Evolutionary conservation across 1,284 basidiomycete genomes (phyloP).

Genomic region (Kwoniella shivajii): DNA sequence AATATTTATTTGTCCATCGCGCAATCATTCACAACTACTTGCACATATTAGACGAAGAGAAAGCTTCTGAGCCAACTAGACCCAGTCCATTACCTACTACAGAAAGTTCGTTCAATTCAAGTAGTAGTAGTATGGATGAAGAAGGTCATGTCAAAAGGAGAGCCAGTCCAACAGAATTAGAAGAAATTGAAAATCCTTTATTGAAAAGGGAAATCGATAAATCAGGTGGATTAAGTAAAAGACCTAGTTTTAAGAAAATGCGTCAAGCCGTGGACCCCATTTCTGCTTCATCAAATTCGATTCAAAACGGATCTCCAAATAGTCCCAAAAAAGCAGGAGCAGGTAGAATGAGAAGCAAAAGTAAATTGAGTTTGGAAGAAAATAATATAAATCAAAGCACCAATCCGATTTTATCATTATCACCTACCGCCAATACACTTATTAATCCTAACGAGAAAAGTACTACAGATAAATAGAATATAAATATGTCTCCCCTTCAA

Average conservation of each 20-base stretch:
- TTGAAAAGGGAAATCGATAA: too few species aligned
- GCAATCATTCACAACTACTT: conserved; percentile 80
- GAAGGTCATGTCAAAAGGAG: conserved; percentile 43
- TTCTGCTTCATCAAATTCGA: not conserved
- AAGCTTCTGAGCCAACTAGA: not conserved
- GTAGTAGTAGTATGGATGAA: conserved; percentile 38
- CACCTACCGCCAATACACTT: too few species aligned
- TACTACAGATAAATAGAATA: too few species aligned
- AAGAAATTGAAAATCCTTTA: too few species aligned
- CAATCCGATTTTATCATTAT: too few species aligned
- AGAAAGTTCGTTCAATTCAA: not conserved
- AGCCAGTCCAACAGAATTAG: conserved; percentile 48
- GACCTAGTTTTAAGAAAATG: conserved; percentile 52
- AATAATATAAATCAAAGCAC: too few species aligned
- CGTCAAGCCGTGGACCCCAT: conserved; percentile 19
- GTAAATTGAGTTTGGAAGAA: conserved; percentile 3
- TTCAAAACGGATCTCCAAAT: not conserved
- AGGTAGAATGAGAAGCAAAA: conserved; percentile 2
- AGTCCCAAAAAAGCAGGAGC: conserved; percentile 2
- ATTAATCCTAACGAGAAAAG: too few species aligned
- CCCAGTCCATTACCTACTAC: not conserved
- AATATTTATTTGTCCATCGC: conserved; percentile 86
- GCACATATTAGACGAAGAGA: conserved; percentile 70
- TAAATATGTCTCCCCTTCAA: too few species aligned
- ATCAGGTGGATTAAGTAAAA: conserved; percentile 37